Base-by-base conservation (phyloP, 225 moss, liverwort and hornwort species). In the Asterella californica region DNA sequence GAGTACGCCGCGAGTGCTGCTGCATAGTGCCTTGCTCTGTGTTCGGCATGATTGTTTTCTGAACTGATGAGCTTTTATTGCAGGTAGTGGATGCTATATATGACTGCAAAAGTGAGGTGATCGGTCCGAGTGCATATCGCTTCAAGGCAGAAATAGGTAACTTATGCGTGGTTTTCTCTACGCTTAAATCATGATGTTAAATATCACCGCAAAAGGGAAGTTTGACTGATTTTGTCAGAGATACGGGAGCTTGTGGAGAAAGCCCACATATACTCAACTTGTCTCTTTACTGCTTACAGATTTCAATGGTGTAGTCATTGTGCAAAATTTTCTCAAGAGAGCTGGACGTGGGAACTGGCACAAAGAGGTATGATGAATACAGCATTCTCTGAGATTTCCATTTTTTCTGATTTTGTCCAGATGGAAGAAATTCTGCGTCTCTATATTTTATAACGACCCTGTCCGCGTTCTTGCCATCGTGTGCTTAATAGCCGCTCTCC, bases 31-130 rank as follows among this genome's bases (percentile, higher is more conserved):
- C 34, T 9, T 6, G 15, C 7, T 49, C 2, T 72, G 38, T 7
- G 15, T 42, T 76, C 11, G 18, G 24, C 9, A 10, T 42, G 22
- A 42, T 49, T 21, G 46, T 57, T 71, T 74, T 18, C 19, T 54
- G 53, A 53, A 34, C 50, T 36, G 18, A 36, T 9, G 64, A 54
- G 32, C 71, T 62, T 77, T 72, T 82, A 47, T 45, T 81, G 83
- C 91, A 99, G 99, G 99, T 99, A 60, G 99, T 99, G 77, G 99
- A 99, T 88, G 99, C 93, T 45, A 83, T 99, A 68, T 99, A 99
- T 85, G 99, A 99, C 89, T 99, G 99, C 88, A 99, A 99, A 81
- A 99, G 99, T 79, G 99, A 99, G 86, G 89, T 99, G 67, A 95
- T 99, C 84, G 99, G 99, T 79, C 99, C 99, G 45, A 92, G 99